These are phyloP conservation scores for Xylariaceae sp. DNA, from an alignment of 2,329 filamentous ascomycete genomes.

Conservation along the genomic window DNA sequence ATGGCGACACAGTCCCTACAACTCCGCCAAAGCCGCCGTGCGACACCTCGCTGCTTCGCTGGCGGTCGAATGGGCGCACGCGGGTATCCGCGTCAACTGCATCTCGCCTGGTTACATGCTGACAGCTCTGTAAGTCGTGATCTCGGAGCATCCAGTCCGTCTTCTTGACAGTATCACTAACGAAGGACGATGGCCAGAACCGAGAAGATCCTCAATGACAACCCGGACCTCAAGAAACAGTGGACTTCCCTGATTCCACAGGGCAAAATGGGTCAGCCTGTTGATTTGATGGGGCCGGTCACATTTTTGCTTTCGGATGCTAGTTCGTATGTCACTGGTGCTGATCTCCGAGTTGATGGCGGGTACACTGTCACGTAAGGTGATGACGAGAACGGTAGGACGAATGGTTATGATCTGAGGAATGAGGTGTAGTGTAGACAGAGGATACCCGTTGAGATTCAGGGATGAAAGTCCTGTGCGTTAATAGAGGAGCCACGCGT, in stretches of 20 bases:
- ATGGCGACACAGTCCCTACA: conserved; percentile 60
- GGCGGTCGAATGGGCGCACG: conserved; percentile 88
- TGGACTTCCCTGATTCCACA: conserved; percentile 91
- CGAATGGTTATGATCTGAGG: background rate
- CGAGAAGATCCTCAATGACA: conserved; percentile 89
- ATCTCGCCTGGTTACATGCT: conserved; percentile 97
- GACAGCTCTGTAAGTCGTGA: conserved; percentile 69
- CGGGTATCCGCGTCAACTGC: conserved; percentile 87
- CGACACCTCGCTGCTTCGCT: conserved; percentile 81
- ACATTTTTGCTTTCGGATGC: conserved; percentile 81
- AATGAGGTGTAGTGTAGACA: no score
- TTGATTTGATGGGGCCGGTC: conserved; percentile 90
- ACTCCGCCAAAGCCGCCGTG: conserved; percentile 87
- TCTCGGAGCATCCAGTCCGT: background rate
- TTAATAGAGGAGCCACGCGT: background rate
- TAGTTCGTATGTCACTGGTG: conserved; percentile 64
- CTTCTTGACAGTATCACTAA: conserved; percentile 11
- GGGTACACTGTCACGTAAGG: conserved; percentile 76
- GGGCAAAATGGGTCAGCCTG: conserved; percentile 87
- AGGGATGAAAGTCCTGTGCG: no score
- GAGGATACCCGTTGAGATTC: no score
- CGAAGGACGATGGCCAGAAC: conserved; percentile 50
- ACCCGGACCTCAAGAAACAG: conserved; percentile 80
- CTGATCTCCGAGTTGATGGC: conserved; percentile 76
- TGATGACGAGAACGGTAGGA: background rate